Evolutionary conservation across 169 alveolate species (phyloP).

Genomic region (Besnoitia besnoiti): DNA sequence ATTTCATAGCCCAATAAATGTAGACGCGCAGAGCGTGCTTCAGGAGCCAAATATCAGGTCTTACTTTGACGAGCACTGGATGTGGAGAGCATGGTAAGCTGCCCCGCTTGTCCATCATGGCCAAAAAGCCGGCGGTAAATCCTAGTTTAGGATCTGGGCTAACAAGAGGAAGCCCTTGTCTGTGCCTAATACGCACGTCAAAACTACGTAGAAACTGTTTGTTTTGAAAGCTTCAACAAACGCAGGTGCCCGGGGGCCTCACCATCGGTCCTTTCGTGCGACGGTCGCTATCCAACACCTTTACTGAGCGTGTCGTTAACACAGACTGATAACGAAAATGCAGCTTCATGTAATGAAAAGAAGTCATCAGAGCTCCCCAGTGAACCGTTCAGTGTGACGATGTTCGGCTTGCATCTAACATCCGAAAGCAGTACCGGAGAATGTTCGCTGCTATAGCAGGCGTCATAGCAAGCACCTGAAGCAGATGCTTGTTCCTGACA

Average conservation of each 20-base stretch:
- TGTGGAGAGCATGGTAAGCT: conserved; percentile 76
- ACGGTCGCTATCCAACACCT: too few species aligned
- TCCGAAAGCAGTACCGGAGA: neutral
- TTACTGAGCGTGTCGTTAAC: too few species aligned
- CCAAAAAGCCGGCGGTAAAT: conserved; percentile 81
- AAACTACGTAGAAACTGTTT: neutral
- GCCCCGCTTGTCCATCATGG: conserved; percentile 86
- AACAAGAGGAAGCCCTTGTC: conserved; percentile 84
- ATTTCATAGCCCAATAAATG: neutral
- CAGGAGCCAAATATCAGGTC: neutral
- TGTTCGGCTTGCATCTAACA: neutral
- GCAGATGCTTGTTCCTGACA: conserved; percentile 82
- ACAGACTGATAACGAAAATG: neutral
- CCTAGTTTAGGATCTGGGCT: conserved; percentile 75
- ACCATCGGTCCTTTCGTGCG: too few species aligned
- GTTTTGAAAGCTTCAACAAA: too few species aligned
- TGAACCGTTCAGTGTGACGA: neutral
- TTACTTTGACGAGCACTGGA: conserved; percentile 67
- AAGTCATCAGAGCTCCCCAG: neutral
- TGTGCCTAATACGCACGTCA: conserved; percentile 77
- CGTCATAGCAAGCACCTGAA: conserved; percentile 78
- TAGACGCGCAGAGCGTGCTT: too few species aligned
- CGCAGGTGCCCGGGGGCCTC: too few species aligned
- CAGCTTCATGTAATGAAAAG: neutral
- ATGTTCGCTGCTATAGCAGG: conserved; percentile 79